Evolutionary conservation across 805 yeast genomes (phyloP), one percentile per base, ranked within the genome.

Genomic region (Clavispora carvajalis): DNA sequence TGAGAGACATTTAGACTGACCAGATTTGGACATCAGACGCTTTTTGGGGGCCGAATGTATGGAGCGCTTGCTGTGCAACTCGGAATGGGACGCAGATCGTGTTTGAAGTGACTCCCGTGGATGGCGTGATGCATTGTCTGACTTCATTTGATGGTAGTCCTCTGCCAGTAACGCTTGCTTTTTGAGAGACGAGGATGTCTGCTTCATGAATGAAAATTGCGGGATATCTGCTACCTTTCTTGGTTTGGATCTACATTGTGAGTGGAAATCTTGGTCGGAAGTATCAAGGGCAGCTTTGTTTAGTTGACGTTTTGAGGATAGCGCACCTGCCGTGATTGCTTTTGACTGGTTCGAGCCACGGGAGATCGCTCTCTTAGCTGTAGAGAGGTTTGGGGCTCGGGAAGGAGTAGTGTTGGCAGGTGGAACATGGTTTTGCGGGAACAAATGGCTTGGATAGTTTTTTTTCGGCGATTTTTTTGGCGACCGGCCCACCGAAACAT

Each of bases 141-240:
- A 19, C 16, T 28, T 28, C 9, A 28, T 15, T 6, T 18, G 19
- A 3, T 15, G 9, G 6, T 16, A 15, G n/a, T 28, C 31, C 31
- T 13, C 16, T 10, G 35, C 37, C 11, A 22, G 26, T 6, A 36
- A 11, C 3, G 45, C 18, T 45, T 59, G 63, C 41, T 67, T 63
- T 41, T 58, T 58, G 15, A 59, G 49, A 1, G 73, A 67, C 2
- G 71, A 62, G 10, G 70, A 48, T 0, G 73, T 68, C 8, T 62
- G 69, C 30, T 56, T 54, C 74, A 68, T 68, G 43, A 68, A 68
- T 6, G 72, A 65, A 36, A 60, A 57, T 33, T 50, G 56, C 37
- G 45, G 48, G 12, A 31, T 5, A n/a, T 50, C 52, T 36, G 45
- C 42, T 37, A 22, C 24, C 33, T 34, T 13, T 37, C 15, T 21